Evolutionary conservation across 2,329 filamentous ascomycete species (phyloP).

Genomic region (Diaporthe sp.): DNA sequence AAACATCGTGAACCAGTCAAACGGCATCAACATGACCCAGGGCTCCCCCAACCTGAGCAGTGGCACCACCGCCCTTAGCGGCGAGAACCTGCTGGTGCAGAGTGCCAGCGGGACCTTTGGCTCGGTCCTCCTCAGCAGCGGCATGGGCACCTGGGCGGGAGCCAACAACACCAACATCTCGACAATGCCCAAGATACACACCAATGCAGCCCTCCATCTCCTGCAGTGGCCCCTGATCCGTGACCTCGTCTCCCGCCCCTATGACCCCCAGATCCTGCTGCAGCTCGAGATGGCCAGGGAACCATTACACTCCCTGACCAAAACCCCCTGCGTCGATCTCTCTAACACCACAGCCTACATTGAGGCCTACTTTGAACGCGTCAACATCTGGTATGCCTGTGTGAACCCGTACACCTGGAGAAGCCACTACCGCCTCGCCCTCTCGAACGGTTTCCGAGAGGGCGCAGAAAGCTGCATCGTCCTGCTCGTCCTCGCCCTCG

Average conservation of each 20-base stretch:
- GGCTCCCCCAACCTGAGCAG: slow-evolving; percentile 76
- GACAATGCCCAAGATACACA: slow-evolving; percentile 88
- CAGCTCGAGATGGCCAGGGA: slow-evolving; percentile 85
- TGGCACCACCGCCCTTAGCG: slow-evolving; percentile 67
- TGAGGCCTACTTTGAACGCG: slow-evolving; percentile 83
- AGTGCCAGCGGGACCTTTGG: slow-evolving; percentile 60
- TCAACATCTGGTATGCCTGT: slow-evolving; percentile 88
- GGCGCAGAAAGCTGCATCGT: slow-evolving; percentile 88
- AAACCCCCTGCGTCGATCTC: slow-evolving; percentile 76
- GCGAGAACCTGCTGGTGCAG: slow-evolving; percentile 66
- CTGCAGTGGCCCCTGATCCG: slow-evolving; percentile 86
- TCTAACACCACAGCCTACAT: slow-evolving; percentile 82
- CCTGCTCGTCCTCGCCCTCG: slow-evolving; percentile 80
- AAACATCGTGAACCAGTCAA: slow-evolving; percentile 66
- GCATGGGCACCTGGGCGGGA: slow-evolving; percentile 77
- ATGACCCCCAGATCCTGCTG: slow-evolving; percentile 84
- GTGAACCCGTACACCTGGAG: slow-evolving; percentile 87
- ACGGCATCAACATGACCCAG: slow-evolving; percentile 68
- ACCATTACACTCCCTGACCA: slow-evolving; percentile 76
- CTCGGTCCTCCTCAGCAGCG: slow-evolving; percentile 70
- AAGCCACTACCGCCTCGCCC: slow-evolving; percentile 79
- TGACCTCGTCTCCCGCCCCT: slow-evolving; percentile 80
- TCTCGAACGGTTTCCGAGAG: slow-evolving; percentile 81
- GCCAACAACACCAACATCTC: slow-evolving; percentile 75
- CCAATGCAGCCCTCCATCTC: slow-evolving; percentile 82